A percentile compares a stretch with the other conserved stretches of the same genome.
Conservation (phyloP, 352 stramenopile genomes). For the Saprolegnia parasitica region DNA sequence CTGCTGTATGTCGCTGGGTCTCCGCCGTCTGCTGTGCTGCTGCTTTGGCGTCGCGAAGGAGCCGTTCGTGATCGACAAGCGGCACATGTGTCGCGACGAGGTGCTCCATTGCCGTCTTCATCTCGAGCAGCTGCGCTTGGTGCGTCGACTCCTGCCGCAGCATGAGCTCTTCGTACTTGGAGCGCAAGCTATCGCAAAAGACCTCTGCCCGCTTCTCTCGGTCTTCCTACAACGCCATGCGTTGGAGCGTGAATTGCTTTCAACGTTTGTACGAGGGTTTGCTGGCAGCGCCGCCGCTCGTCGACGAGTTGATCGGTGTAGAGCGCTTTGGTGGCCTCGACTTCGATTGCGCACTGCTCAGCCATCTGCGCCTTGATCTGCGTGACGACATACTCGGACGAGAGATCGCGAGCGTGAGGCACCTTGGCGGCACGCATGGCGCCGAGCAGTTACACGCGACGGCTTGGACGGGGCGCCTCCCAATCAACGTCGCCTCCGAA, state of each 20-base stretch:
- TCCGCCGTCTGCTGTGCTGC: neutral
- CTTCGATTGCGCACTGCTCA: conserved; percentile 16
- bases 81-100: neutral
- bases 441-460: conserved; percentile 12
- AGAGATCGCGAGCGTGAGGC: neutral
- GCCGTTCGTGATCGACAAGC: conserved; percentile 8
- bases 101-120: conserved; percentile 3
- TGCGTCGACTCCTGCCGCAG: neutral
- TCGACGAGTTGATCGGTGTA: conserved; percentile 2
- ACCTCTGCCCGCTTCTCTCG: conserved; percentile 9
- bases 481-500: neutral
- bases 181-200: conserved; percentile 13
- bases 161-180: conserved; percentile 20
- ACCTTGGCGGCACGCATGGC: neutral
- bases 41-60: neutral
- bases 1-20: neutral
- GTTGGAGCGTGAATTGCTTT: neutral
- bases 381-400: conserved; percentile 7
- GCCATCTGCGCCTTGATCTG: conserved; percentile 18
- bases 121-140: neutral
- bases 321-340: conserved; percentile 22
- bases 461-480: neutral
- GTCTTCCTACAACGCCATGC: conserved; percentile 11
- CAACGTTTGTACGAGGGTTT: conserved; percentile 6
- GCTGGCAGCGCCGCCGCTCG: conserved; percentile 3